Base-by-base conservation (phyloP, 257 asterid genomes). In the Solanum chilense region DNA sequence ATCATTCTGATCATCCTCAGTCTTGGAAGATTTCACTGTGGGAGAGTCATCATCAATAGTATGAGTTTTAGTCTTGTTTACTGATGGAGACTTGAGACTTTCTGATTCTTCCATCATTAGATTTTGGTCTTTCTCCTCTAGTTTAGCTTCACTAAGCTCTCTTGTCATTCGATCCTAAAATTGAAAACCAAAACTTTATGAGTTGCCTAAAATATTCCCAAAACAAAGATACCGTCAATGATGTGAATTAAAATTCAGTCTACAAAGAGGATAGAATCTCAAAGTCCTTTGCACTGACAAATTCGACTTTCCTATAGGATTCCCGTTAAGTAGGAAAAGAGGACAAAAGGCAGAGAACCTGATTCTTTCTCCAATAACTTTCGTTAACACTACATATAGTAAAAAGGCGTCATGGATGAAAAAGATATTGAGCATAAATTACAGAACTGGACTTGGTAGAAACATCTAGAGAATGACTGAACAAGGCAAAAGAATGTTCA, bases 1-100 rank as follows among this genome's bases (percentile, higher is more conserved):
- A 83, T 90, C 93, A 25, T 82, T 89, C 86, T 91, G 91, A 77
- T 90, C 95, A 39, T 44, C 87, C 86, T 92, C 98, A 45, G 82
- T 25, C 87, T 91, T 88, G 11, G 87, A 85, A 80, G 89, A 62
- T 83, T 90, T 87, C 33, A 69, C 91, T 2, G 87, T 71, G 42
- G 84, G 80, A 75, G 77, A 89, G 39, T 92, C 95, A 12, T 93
- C 95, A 18, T 93, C 94, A 10, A 33, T 70, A 44, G 90, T 85
- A 7, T 91, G 86, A 71, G 89, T 71, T 70, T 78, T 78, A 1
- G 89, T 83, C 76, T 85, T 89, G 82, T 90, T 90, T 15, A 88
- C 93, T 31, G 91, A 82, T 31, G 68, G 64, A 20, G 84, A 69
- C 64, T 83, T 75, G 37, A 84, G 89, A 87, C 87, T 89, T 62